Percentiles rank a stretch among this genome's conserved stretches.
phyloP scores from a whole-genome alignment of 768 basidiomycete genomes.

The Coprinellus aureogranulatus region DNA sequence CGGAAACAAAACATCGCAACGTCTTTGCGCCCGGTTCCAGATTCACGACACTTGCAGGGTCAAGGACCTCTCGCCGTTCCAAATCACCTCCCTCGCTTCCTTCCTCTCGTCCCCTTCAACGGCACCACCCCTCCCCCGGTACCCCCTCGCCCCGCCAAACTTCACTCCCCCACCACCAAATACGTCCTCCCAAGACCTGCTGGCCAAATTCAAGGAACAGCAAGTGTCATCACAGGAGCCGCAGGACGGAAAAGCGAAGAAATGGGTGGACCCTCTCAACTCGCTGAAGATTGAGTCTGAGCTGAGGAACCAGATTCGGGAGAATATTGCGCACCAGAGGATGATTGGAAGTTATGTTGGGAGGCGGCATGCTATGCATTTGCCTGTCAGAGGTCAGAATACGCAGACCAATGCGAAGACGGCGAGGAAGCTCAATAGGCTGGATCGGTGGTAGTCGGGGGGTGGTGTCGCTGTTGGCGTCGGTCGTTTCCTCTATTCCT shows the following conservation, averaged over 20 bases:
- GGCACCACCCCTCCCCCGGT: slow-evolving; percentile 59
- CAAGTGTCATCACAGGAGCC: slow-evolving; percentile 29
- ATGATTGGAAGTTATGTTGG: slow-evolving; percentile 95
- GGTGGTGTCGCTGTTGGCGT: neutral
- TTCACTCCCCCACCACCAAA: slow-evolving; percentile 50
- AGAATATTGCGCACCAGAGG: slow-evolving; percentile 89
- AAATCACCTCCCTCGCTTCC: slow-evolving; percentile 89
- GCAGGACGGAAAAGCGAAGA: slow-evolving; percentile 20
- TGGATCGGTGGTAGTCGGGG: slow-evolving; percentile 51
- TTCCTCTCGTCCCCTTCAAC: slow-evolving; percentile 90
- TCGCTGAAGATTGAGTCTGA: slow-evolving; percentile 86
- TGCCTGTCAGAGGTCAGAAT: slow-evolving; percentile 93
- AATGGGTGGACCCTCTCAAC: slow-evolving; percentile 59
- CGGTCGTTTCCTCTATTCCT: too few species aligned
- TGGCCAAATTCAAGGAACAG: slow-evolving; percentile 37
- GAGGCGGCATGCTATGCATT: slow-evolving; percentile 85
- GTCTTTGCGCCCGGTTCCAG: slow-evolving; percentile 87
- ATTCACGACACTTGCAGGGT: slow-evolving; percentile 86
- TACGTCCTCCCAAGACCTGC: slow-evolving; percentile 37
- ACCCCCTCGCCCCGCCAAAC: slow-evolving; percentile 59
- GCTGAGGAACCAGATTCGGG: slow-evolving; percentile 73
- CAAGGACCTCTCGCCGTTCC: slow-evolving; percentile 75
- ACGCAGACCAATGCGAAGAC: slow-evolving; percentile 89
- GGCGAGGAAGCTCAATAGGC: slow-evolving; percentile 84
- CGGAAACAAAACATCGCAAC: slow-evolving; percentile 68